These are phyloP conservation scores for Nemania sp. DNA, from an alignment of 2,329 filamentous ascomycete species.

Conservation along the genomic window DNA sequence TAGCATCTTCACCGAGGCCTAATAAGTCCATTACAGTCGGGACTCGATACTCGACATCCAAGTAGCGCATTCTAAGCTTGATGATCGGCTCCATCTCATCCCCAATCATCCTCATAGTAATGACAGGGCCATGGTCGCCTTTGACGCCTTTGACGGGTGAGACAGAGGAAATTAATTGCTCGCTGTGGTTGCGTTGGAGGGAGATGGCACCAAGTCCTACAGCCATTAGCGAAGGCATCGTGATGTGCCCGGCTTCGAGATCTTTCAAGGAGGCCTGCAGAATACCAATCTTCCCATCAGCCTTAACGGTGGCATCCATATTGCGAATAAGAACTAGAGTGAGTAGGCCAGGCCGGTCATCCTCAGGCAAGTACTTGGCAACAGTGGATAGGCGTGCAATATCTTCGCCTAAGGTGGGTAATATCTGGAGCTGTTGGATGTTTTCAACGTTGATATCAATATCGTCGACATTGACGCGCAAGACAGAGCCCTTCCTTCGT, in stretches of 20 bases:
- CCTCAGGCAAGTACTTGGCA: slow-evolving; percentile 93
- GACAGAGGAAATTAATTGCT: slow-evolving; percentile 76
- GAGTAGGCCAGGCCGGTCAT: slow-evolving; percentile 90
- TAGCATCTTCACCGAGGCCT: slow-evolving; percentile 74
- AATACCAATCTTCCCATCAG: slow-evolving; percentile 77
- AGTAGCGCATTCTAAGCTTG: slow-evolving; percentile 86
- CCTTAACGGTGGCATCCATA: slow-evolving; percentile 69
- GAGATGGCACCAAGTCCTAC: slow-evolving; percentile 75
- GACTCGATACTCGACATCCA: slow-evolving; percentile 90
- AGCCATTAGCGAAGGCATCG: slow-evolving; percentile 84
- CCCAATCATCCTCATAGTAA: slow-evolving; percentile 91
- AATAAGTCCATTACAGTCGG: slow-evolving; percentile 84
- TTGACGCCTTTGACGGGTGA: slow-evolving; percentile 49
- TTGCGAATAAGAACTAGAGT: slow-evolving; percentile 77
- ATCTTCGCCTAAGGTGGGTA: slow-evolving; percentile 81
- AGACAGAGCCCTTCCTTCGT: slow-evolving; percentile 84
- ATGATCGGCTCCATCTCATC: slow-evolving; percentile 94
- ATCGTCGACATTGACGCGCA: slow-evolving; percentile 76
- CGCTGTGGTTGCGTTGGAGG: slow-evolving; percentile 72
- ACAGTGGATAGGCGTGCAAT: slow-evolving; percentile 85
- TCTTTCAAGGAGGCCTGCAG: slow-evolving; percentile 69
- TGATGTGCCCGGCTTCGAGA: slow-evolving; percentile 82
- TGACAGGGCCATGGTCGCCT: slow-evolving; percentile 60
- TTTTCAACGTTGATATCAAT: slow-evolving; percentile 73
- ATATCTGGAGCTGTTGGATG: slow-evolving; percentile 72